A percentile compares a stretch with the other conserved stretches of the same genome.
Conservation (phyloP, 139 green algal genomes). For the Zygnema circumcarinatum region DNA sequence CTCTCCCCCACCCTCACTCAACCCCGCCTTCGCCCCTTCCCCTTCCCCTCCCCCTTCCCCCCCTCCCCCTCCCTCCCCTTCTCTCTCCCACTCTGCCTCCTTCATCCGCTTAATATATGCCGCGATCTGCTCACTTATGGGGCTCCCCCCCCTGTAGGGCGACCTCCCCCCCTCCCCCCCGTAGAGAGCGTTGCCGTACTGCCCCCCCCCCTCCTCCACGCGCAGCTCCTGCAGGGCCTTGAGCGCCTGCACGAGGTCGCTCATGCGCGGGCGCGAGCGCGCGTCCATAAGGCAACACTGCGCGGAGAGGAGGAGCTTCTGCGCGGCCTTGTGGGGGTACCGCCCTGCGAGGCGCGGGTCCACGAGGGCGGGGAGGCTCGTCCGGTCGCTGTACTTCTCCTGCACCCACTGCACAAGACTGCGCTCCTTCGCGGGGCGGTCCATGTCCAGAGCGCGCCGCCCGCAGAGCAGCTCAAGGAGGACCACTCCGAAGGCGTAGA, state of each 20-base stretch:
- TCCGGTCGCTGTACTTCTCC: background rate
- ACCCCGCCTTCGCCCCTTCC: background rate
- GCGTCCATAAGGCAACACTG: constrained; percentile 46
- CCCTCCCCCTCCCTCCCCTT: background rate
- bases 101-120: background rate
- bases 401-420: constrained; percentile 28
- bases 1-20: background rate
- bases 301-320: constrained; percentile 29
- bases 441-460: constrained; percentile 22
- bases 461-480: constrained; percentile 70
- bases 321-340: constrained; percentile 40
- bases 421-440: background rate
- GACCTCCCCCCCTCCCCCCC: background rate
- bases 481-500: constrained; percentile 70
- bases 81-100: background rate
- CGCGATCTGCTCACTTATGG: background rate
- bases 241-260: constrained; percentile 48
- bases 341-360: constrained; percentile 37
- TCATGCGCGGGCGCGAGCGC: constrained; percentile 41
- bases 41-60: background rate
- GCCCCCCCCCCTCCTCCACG: background rate
- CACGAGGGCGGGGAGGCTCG: constrained; percentile 26
- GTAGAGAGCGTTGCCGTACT: background rate
- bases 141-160: background rate
- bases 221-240: constrained; percentile 30